Evolutionary conservation across 2,329 filamentous ascomycete genomes (phyloP), one percentile per base, ranked within the genome.

Genomic region (Madurella fahalii): DNA sequence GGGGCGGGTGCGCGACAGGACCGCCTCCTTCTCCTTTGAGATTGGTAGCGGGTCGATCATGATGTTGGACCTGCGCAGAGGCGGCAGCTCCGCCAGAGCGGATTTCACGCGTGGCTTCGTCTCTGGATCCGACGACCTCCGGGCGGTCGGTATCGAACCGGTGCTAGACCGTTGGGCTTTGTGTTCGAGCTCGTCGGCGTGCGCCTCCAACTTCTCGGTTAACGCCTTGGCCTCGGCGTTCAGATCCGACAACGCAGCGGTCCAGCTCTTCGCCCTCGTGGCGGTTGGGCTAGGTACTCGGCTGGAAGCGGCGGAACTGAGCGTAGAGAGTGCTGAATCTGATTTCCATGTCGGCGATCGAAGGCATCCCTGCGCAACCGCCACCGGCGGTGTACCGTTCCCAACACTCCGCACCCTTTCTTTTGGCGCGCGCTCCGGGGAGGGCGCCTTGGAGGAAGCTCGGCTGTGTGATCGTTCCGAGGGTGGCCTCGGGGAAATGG

Each of bases 41-140:
- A 92, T 84, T 15, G 89, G 89, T 37, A 94, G 74, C 3, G 89
- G 89, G 64, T 94, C 89, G 58, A 93, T 90, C 81, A 93, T 89
- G 61, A 90, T 86, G 63, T 91, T 88, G 41, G 83, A 85, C 62
- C 84, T 83, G 52, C 86, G 84, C 9, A 90, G 73, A 0, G 86
- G 86, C 0, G 86, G 87, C 1, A 86, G 75, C 61, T 89, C 82
- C 8, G 92, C 74, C 72, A 86, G 71, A 65, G 93, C 73, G 71
- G 85, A 77, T 76, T 83, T 86, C 56, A 83, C 76, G 40, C 84
- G 78, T 8, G 76, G 73, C 59, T 79, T 83, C 46, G 72, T 73
- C 11, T 77, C 72, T 16, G 69, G 61, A 31, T 73, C 64, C 17
- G 72, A 61, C 7, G 69, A 65, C 20, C 68, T 66, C 46, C 77